Percentiles rank a stretch among this genome's conserved stretches.
These are phyloP conservation scores for Aspergillus sp. DNA, from an alignment of 2,329 filamentous ascomycete species.

Conservation along the genomic window DNA sequence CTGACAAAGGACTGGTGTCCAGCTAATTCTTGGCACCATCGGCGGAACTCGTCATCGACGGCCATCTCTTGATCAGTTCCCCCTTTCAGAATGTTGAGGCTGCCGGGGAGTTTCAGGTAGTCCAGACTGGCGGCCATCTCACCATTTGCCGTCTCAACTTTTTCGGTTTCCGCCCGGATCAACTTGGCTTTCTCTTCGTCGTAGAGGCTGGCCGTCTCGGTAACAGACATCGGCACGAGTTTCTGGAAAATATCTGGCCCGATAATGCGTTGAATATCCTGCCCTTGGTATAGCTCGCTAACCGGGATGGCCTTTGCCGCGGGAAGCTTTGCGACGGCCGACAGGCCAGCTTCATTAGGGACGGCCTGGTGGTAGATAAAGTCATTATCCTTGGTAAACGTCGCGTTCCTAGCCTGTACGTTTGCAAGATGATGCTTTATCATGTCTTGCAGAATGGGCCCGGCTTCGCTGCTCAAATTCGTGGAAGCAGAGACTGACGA, in stretches of 20 bases:
- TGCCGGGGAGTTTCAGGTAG: constrained; percentile 81
- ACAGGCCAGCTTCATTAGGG: constrained; percentile 71
- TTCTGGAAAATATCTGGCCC: constrained; percentile 95
- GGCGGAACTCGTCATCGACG: constrained; percentile 82
- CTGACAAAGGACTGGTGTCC: constrained; percentile 69
- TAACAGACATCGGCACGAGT: constrained; percentile 91
- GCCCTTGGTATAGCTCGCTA: constrained; percentile 89
- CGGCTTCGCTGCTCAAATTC: constrained; percentile 74
- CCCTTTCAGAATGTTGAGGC: constrained; percentile 83
- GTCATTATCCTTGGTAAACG: constrained; percentile 85
- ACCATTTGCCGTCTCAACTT: constrained; percentile 82
- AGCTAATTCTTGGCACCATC: constrained; percentile 88
- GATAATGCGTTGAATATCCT: constrained; percentile 94
- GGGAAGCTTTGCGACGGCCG: constrained; percentile 78
- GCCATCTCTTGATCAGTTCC: constrained; percentile 81
- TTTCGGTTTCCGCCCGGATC: constrained; percentile 84
- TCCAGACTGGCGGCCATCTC: constrained; percentile 95
- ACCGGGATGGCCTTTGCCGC: constrained; percentile 96
- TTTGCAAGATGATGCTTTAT: constrained; percentile 71
- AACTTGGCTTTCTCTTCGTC: constrained; percentile 98
- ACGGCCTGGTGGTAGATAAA: constrained; percentile 96
- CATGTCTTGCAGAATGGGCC: constrained; percentile 63
- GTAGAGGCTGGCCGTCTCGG: constrained; percentile 91
- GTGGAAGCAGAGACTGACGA: constrained; percentile 67
- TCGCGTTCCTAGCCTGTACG: constrained; percentile 69